Evolutionary conservation across 768 basidiomycete genomes (phyloP), one percentile per base, ranked within the genome.

Genomic region (Ephemerocybe angulata): DNA sequence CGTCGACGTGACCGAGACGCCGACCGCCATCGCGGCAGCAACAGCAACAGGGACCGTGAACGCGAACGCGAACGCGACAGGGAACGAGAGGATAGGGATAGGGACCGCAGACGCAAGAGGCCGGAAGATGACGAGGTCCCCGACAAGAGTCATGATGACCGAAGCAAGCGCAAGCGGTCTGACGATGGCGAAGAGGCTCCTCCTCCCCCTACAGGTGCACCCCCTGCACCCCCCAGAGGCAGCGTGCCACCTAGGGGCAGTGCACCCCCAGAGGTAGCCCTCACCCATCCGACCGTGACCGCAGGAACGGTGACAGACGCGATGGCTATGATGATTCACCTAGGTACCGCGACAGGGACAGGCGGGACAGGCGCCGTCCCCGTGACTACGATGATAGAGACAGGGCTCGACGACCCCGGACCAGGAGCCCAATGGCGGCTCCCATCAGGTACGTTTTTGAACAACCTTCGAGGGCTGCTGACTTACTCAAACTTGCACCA

Each of bases 281-380:
- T 37, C 78, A 73, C 43, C 81, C 81, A 44, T 72, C 71, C 65
- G 85, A 88, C 58, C 79, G 76, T 54, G 79, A 75, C 66, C 79
- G 75, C 64, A 72, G 63, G 53, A 81, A 84, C 61, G 74, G 74
- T 62, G 65, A 62, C 41, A 68, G 73, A 58, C 73, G 76, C 53
- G 80, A 81, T 62, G 86, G 87, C 60, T 71, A 79, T 49, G 86
- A 86, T 57, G 85, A 85, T 56, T 65, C 72, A n/a, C 72, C 75
- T 50, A 75, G 74, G 56, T 69, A 63, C 54, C 72, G 73, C 54
- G 73, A 62, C 52, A 58, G 62, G 22, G 64, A 62, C 59, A 72
- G 68, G 47, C 77, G 74, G 55, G 67, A 72, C 46, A 75, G 63
- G 43, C 71, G 69, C 33, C 71, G 70, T 52, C 73, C 70, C 52